Evolutionary conservation across 345 rosid species (phyloP), one percentile per base, ranked within the genome.

Genomic region (Eucalyptus tenuipes): DNA sequence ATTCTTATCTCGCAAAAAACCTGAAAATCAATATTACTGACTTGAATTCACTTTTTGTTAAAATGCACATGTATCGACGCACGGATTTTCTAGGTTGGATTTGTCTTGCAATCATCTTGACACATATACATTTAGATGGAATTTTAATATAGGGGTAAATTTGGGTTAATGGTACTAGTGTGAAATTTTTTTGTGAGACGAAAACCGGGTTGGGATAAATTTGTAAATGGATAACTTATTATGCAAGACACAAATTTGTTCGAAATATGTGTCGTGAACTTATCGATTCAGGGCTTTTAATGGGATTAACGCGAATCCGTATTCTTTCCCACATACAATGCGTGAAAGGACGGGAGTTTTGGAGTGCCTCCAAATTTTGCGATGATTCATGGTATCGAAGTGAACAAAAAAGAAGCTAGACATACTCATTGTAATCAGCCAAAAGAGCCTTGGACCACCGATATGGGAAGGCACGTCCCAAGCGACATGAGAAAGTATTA

Each of bases 31-130:
- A 52, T 52, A 52, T 8, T 20, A 25, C 57, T 1, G 1, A 55
- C 13, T 22, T 22, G 6, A 55, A 61, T 61, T 29, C 17, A 29
- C 68, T 13, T 2, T 27, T 29, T 8, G 4, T 61, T 59, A 13
- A 3, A 59, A 59, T 1, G 16, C 68, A 27, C 13, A 11, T 3
- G 14, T 12, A 59, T 59, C 0, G 8, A 61, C 8, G 3, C 4
- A 3, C 33, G 17, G 17, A 27, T 59, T 59, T 59, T 27, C 0
- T 29, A 59, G 14, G 4, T 61, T 6, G 33, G 68, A 61, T 59
- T 27, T 59, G 3, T 59, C 31, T 59, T 27, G 31, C 15, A 5
- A 27, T 27, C 68, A 61, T 29, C 33, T 61, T 6, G 68, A 27
- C 8, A 27, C 13, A 2, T 3, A 27, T 12, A 12, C 7, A 27